Evolutionary conservation across 257 asterid species (phyloP).

Genomic region (Nicotiana attenuata): DNA sequence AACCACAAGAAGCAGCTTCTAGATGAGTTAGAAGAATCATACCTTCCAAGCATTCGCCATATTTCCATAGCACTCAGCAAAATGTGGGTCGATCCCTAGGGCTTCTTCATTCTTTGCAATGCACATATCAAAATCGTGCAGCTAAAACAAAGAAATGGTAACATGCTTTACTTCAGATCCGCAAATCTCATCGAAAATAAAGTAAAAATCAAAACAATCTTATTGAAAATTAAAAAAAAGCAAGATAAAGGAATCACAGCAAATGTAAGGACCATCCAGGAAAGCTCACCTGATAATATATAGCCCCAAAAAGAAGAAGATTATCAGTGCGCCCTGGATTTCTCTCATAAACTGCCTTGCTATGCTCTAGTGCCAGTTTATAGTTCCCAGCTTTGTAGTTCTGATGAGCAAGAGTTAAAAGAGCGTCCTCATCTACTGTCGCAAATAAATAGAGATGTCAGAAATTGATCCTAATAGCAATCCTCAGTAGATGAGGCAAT

Average conservation of each 20-base stretch:
- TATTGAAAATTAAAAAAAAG: background rate
- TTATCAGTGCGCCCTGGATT: constrained; percentile 85
- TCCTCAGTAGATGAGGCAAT: background rate
- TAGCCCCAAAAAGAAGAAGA: constrained; percentile 92
- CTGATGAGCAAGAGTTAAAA: constrained; percentile 85
- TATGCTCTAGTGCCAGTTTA: constrained; percentile 84
- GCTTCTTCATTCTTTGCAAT: constrained; percentile 96
- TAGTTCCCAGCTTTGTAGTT: constrained; percentile 82
- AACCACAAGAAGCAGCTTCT: constrained; percentile 9
- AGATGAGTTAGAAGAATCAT: constrained; percentile 8
- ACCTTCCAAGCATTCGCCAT: constrained; percentile 99
- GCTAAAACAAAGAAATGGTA: constrained; percentile 36
- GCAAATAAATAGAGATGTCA: constrained; percentile 13
- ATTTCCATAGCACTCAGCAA: constrained; percentile 99
- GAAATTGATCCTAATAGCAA: background rate
- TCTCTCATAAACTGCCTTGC: constrained; percentile 82
- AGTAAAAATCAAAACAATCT: background rate
- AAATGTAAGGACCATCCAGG: background rate
- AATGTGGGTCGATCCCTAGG: constrained; percentile 74
- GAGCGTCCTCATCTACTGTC: constrained; percentile 81
- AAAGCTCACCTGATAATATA: constrained; percentile 74
- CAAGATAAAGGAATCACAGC: background rate
- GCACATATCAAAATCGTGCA: constrained; percentile 87
- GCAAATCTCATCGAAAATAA: background rate
- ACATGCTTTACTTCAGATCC: constrained; percentile 20